phyloP scores from a whole-genome alignment of 164 flowering plant genomes.

The grape (Vitis vinifera) region ASM3070453v1 NC_081808.1:20979501-20980000 shows the following conservation, averaged over 20 bases:
- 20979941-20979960: conserved; percentile 37
- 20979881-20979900: conserved; percentile 48
- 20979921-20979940: conserved; percentile 44
- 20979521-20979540: not conserved
- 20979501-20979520: not conserved
- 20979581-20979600: too few species aligned
- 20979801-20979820: too few species aligned
- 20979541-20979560: too few species aligned
- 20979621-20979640: too few species aligned
- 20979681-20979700: not conserved
- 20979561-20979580: too few species aligned
- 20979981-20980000: conserved; percentile 36
- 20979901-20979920: conserved; percentile 35
- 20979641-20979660: not conserved
- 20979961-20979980: conserved; percentile 31
- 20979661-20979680: not conserved
- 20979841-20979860: too few species aligned
- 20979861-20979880: conserved; percentile 23
- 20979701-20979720: not conserved
- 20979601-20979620: too few species aligned
- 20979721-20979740: too few species aligned
- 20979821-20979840: too few species aligned
- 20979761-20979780: not conserved
- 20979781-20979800: too few species aligned
- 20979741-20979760: not conserved